Percentiles rank a stretch among this genome's conserved stretches.
phyloP scores from a whole-genome alignment of 2,329 filamentous ascomycete genomes.

The Scortechinia acanthostroma region DNA sequence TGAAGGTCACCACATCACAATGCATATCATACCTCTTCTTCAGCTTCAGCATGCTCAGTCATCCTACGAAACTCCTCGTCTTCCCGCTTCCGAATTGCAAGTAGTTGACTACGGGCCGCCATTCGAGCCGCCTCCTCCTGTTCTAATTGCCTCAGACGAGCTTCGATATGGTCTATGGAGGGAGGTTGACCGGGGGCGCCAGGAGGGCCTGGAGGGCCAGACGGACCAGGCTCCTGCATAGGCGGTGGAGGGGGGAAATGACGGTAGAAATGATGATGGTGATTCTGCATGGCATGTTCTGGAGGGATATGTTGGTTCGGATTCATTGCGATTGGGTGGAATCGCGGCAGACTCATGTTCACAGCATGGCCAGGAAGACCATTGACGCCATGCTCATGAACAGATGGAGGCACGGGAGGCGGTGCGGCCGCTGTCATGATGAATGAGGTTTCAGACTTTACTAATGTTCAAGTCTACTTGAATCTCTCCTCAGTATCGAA shows the following conservation, averaged over 20 bases:
- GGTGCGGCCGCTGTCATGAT: slow-evolving; percentile 23
- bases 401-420: slow-evolving; percentile 17
- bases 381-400: slow-evolving; percentile 19
- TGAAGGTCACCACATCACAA: background rate
- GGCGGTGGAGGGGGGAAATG: slow-evolving; percentile 18
- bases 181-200: slow-evolving; percentile 7
- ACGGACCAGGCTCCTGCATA: slow-evolving; percentile 13
- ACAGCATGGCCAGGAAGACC: slow-evolving; percentile 13
- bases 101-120: slow-evolving; percentile 21
- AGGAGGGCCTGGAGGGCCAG: slow-evolving; percentile 4
- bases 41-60: slow-evolving; percentile 24
- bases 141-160: slow-evolving; percentile 24
- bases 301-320: slow-evolving; percentile 18
- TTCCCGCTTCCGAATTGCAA: slow-evolving; percentile 25
- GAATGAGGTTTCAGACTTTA: background rate
- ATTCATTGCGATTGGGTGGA: slow-evolving; percentile 28
- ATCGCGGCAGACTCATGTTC: slow-evolving; percentile 20
- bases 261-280: slow-evolving; percentile 19
- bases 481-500: too few species aligned
- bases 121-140: slow-evolving; percentile 26
- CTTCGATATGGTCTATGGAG: slow-evolving; percentile 24
- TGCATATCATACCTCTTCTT: slow-evolving; percentile 27
- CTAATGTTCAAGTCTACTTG: too few species aligned
- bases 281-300: slow-evolving; percentile 19
- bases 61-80: slow-evolving; percentile 27